phyloP scores from a whole-genome alignment of 257 asterid genomes.

The Prunella vulgaris region DNA sequence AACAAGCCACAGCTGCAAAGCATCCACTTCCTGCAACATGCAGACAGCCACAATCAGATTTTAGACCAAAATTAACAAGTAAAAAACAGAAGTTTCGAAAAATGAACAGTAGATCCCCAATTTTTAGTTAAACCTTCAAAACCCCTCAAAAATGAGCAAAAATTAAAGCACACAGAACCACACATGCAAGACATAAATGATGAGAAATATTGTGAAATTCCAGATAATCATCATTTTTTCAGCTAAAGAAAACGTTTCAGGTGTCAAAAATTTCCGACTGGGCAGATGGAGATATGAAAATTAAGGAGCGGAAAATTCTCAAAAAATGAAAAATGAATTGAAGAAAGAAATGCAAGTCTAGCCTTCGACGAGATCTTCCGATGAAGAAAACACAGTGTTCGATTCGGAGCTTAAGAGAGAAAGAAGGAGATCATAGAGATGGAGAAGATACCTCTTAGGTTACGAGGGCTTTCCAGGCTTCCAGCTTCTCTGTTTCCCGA shows the following conservation, averaged over 20 bases:
- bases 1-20: conserved; percentile 6
- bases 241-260: background rate
- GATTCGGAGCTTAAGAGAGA: background rate
- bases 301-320: background rate
- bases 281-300: background rate
- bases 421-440: conserved; percentile 9
- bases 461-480: background rate
- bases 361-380: background rate
- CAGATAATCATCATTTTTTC: background rate
- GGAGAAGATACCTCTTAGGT: conserved; percentile 16
- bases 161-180: background rate
- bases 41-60: conserved; percentile 2
- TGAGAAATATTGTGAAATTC: conserved; percentile 4
- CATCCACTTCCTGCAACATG: conserved; percentile 38
- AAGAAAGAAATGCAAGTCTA: background rate
- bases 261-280: background rate
- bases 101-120: conserved; percentile 39
- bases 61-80: background rate
- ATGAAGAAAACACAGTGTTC: background rate
- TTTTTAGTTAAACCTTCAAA: conserved; percentile 5
- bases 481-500: background rate
- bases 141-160: conserved; percentile 6
- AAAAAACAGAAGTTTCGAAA: conserved; percentile 6
- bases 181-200: conserved; percentile 18
- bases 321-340: conserved; percentile 3